Evolutionary conservation across 2,329 filamentous ascomycete species (phyloP), one percentile per base, ranked within the genome.

Genomic region (Sclerotinia minor): DNA sequence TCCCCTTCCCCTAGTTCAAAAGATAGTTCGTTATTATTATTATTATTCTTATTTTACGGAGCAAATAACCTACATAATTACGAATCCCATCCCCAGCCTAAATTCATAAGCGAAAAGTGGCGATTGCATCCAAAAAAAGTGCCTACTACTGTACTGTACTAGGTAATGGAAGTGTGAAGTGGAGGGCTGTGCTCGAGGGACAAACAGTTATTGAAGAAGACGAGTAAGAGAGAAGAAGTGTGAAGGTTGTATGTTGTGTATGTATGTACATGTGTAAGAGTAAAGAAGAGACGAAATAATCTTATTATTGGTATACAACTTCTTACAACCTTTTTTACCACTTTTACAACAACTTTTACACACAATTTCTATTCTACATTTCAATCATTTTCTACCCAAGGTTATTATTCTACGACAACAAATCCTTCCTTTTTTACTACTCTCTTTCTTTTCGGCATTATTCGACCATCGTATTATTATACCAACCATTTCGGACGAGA

Each of bases 81-180:
- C 57, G 55, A 52, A 24, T 24, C 57, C 21, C 65, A 24, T 24
- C 57, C 21, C 65, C 45, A 67, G 64, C 64, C 55, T 67, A 52
- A 35, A 60, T 63, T 32, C 47, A 63, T 67, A 67, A 67, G 65
- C 65, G 65, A 63, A 67, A 67, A 67, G 65, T 67, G 65, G 65
- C 65, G 55, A 63, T 41, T 67, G 45, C 45, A 57, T 45, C 50
- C 29, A 24, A 24, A n/a, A n/a, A 38, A 32, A 47, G 24, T 60
- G 41, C 41, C 52, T 3, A 38, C 38, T 15, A 13, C 38, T 13
- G 38, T 15, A 13, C 38, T 13, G 38, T 41, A 15, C 11, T 41
- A 41, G 38, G 38, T 5, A 41, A 41, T 41, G 15, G 38, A 35
- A 55, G 53, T 55, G 32, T 21, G 3, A 35, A 35, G 29, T 60